A percentile compares a stretch with the other conserved stretches of the same genome.
These are phyloP conservation scores for Aspergillus ostianus DNA, from an alignment of 495 filamentous ascomycete genomes.

Conservation along the genomic window DNA sequence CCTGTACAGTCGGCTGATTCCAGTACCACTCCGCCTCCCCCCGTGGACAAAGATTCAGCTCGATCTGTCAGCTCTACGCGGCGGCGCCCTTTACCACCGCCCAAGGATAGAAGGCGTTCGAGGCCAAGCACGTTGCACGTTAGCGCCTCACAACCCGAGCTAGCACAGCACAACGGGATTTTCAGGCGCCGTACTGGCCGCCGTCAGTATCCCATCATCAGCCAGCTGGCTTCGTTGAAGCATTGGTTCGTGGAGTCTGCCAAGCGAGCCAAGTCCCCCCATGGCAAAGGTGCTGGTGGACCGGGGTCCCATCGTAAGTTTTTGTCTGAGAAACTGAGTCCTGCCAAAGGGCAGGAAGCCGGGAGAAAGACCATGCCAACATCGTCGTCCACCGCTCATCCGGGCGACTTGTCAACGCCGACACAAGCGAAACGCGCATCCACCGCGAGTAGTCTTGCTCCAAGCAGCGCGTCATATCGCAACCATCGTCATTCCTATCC, in stretches of 20 bases:
- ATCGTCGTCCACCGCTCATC: slow-evolving; percentile 22
- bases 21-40: slow-evolving; percentile 49
- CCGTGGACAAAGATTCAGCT: slow-evolving; percentile 75
- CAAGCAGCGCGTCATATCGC: slow-evolving; percentile 47
- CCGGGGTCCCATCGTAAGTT: slow-evolving; percentile 35
- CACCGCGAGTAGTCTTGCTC: slow-evolving; percentile 45
- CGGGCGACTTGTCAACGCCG: slow-evolving; percentile 34
- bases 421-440: slow-evolving; percentile 46
- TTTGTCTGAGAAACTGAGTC: slow-evolving; percentile 42
- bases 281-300: slow-evolving; percentile 32
- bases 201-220: slow-evolving; percentile 69
- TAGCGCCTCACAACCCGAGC: slow-evolving; percentile 68
- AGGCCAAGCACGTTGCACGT: slow-evolving; percentile 78
- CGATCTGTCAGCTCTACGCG: slow-evolving; percentile 68
- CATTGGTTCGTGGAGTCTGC: slow-evolving; percentile 80
- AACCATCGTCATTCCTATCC: slow-evolving; percentile 48
- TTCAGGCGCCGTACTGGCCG: slow-evolving; percentile 53
- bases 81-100: slow-evolving; percentile 74
- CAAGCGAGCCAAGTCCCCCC: slow-evolving; percentile 69
- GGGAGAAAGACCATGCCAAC: slow-evolving; percentile 26
- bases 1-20: slow-evolving; percentile 37
- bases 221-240: slow-evolving; percentile 81
- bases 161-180: slow-evolving; percentile 54
- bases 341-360: slow-evolving; percentile 41
- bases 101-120: slow-evolving; percentile 75